Evolutionary conservation across 2,329 filamentous ascomycete species (phyloP).

Genomic region (Colletotrichum lindemuthianum): DNA sequence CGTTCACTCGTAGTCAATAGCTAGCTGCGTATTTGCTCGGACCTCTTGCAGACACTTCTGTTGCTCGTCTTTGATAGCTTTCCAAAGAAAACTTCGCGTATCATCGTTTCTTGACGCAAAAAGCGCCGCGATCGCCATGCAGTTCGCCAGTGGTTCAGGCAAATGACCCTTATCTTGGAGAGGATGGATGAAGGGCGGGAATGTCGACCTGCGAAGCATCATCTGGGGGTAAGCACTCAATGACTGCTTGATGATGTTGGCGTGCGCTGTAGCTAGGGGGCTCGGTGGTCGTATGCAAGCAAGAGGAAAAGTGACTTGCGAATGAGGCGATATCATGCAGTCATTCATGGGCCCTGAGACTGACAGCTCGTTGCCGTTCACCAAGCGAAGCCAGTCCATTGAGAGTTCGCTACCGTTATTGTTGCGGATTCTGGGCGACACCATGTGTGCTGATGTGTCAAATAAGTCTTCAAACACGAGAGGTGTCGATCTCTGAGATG

Average conservation of each 20-base stretch:
- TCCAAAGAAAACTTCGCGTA: conserved; percentile 22
- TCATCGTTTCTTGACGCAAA: conserved; percentile 22
- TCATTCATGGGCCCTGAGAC: background rate
- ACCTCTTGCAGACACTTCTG: conserved; percentile 19
- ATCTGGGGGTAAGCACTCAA: conserved; percentile 24
- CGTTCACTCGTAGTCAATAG: background rate
- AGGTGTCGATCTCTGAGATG: too few species aligned
- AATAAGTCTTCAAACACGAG: too few species aligned
- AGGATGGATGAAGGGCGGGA: conserved; percentile 32
- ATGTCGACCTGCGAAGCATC: conserved; percentile 32
- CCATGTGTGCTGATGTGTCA: too few species aligned
- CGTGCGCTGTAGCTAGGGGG: background rate
- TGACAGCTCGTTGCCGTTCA: background rate
- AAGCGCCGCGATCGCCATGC: conserved; percentile 26
- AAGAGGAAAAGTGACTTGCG: conserved; percentile 3
- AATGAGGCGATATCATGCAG: background rate
- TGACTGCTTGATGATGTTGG: conserved; percentile 12
- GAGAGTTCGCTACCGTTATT: background rate
- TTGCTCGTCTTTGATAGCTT: conserved; percentile 22
- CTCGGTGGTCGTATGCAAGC: background rate
- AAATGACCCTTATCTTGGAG: conserved; percentile 17
- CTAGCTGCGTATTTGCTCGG: background rate
- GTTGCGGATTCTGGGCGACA: background rate
- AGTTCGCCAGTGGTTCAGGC: conserved; percentile 23
- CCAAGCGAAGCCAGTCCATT: background rate